These are phyloP conservation scores for Lentinus brumalis DNA, from an alignment of 768 basidiomycete species.

Conservation along the genomic window DNA sequence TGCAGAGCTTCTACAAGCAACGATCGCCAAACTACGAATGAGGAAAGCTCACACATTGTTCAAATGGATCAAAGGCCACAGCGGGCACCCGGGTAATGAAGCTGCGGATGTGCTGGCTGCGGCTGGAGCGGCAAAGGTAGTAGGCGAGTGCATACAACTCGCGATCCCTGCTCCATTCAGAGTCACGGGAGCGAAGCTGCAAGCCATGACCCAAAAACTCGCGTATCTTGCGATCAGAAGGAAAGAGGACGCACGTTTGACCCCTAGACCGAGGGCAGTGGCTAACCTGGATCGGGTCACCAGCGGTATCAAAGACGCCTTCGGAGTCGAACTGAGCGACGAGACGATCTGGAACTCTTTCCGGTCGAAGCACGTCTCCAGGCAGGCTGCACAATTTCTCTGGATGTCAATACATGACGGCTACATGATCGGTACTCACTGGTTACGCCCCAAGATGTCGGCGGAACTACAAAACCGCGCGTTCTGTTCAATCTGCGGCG, in stretches of 20 bases:
- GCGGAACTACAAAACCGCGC: neutral
- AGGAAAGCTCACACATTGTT: too few species aligned
- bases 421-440: slow-evolving; percentile 1
- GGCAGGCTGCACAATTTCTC: neutral
- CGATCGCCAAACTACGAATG: too few species aligned
- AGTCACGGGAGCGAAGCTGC: too few species aligned
- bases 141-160: too few species aligned
- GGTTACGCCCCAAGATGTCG: neutral
- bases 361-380: neutral
- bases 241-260: neutral
- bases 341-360: too few species aligned
- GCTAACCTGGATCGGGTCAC: neutral
- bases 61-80: too few species aligned
- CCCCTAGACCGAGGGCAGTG: neutral
- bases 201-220: neutral
- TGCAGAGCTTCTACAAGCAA: too few species aligned
- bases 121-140: neutral
- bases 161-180: too few species aligned
- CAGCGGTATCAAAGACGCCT: neutral
- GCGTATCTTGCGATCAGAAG: neutral
- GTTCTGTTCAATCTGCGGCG: neutral
- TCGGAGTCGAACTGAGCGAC: too few species aligned
- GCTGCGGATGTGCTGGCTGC: neutral
- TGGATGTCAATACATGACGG: slow-evolving; percentile 4
- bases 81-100: neutral